Base-by-base conservation (phyloP, 192 early-diverging fungal genomes). In the Backusella tarrabulga region DNA sequence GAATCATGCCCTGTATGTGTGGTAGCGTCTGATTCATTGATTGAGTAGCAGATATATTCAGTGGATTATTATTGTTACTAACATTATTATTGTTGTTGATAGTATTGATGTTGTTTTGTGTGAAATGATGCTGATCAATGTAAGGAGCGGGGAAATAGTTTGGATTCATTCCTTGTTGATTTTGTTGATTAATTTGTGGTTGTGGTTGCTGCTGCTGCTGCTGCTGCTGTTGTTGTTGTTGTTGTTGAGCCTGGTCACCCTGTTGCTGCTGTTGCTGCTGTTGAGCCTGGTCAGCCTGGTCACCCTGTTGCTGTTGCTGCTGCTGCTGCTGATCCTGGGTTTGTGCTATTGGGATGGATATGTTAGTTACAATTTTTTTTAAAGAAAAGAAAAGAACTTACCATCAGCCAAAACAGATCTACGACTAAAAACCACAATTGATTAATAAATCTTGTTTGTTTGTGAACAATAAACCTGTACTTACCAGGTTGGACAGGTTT, bases 401-500 rank as follows among this genome's bases (percentile, higher is more conserved):
- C 77, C 42, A 32, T 80, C 75, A 21, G 70, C 63, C 26, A 88
- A 71, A 6, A 89, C 89, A 71, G 88, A 83, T 63, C 86, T 82
- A 40, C 87, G 85, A 77, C 89, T 88, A 72, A 6, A 67, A 19
- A 38, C 26, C n/a, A 6, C 35, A 44, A 56, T 26, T 6, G 2
- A 70, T 63, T 38, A 23, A 0, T 35, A 40, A 40, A 40, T 12
- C 15, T 17, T 14, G 42, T 17, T 17, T 44, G 41, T 42, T 11
- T 9, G 11, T 11, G 3, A 15, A 1, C 11, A 69, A 32, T 70
- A 1, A 67, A 35, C 36, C 19, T 85, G 72, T 71, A 72, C 68
- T 71, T 86, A 92, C 90, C 97, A 99, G 0, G 98, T 99, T 6
- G 98, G 98, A 81, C 98, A 99, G 71, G 91, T 95, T 78, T 98